Evolutionary conservation across 805 yeast genomes (phyloP), one percentile per base, ranked within the genome.

Genomic region (Myxozyma monticola): DNA sequence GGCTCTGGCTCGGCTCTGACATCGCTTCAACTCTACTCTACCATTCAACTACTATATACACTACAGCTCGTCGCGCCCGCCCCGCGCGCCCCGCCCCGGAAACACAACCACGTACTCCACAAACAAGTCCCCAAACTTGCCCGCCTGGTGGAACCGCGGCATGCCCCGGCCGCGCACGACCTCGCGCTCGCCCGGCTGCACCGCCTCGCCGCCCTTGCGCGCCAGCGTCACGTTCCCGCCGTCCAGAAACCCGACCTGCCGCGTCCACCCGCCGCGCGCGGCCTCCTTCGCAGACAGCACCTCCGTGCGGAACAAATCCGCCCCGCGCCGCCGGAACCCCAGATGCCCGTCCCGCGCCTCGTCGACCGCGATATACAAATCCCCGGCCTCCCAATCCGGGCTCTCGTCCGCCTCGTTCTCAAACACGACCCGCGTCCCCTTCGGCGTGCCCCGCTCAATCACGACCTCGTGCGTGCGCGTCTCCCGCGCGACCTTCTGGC

Each of bases 381-480:
- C 88, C 17, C 99, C 99, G 2, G 96, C 79, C 4, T 75, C 77
- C 75, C 80, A 76, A 47, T 86, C 95, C 1, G 98, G 97, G 57
- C 76, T 76, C 64, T 82, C 85, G 64, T 91, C 95, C 4, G 91
- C 89, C 67, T 88, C 88, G 2, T 91, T 95, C 42, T 74, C 74
- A 43, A 84, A 71, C 1, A 78, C 76, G 57, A 80, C 79, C 36
- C 75, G 75, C 60, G 76, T 76, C 49, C 79, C 77, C 60, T 90
- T 73, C 9, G 79, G 75, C 8, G 82, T 71, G 22, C 99, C 99
- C 0, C 89, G 83, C 33, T 76, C 77, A 17, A 93, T 61, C 60
- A 79, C 78, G 17, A 89, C 69, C 38, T 74, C 75, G 68, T 83
- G 84, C 18, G 73, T 70, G 61, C 91, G 78, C 9, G 62, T 61